Evolutionary conservation across 2,329 filamentous ascomycete species (phyloP).

Genomic region (Ophiostoma angusticollis): DNA sequence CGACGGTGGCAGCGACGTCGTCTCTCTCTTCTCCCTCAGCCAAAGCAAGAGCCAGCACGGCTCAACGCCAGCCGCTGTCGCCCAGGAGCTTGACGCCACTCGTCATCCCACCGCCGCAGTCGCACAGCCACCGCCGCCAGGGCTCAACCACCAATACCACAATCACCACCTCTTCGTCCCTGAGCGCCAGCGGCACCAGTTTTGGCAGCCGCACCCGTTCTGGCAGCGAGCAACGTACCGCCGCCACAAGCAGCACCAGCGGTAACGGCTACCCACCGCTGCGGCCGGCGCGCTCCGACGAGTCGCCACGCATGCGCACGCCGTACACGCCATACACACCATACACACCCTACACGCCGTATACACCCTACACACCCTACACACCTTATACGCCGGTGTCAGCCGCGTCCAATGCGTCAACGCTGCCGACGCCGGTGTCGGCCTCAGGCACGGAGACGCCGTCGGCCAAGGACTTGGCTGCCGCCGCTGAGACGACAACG

Average conservation of each 20-base stretch:
- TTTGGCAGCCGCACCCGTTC: slow-evolving; percentile 32
- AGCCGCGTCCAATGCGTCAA: slow-evolving; percentile 26
- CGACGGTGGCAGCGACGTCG: not conserved
- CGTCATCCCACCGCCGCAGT: slow-evolving; percentile 33
- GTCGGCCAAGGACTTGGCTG: not conserved
- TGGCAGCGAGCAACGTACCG: slow-evolving; percentile 31
- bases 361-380: slow-evolving; percentile 10
- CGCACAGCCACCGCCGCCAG: not conserved
- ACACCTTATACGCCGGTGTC: slow-evolving; percentile 26
- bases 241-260: too few species aligned
- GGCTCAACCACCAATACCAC: not conserved
- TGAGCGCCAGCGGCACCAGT: too few species aligned
- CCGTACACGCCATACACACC: slow-evolving; percentile 33
- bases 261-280: slow-evolving; percentile 26
- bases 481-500: not conserved
- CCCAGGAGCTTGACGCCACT: slow-evolving; percentile 43
- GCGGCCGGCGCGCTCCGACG: slow-evolving; percentile 31
- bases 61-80: slow-evolving; percentile 27
- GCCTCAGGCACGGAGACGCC: slow-evolving; percentile 1
- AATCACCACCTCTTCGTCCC: slow-evolving; percentile 12
- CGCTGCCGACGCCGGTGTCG: slow-evolving; percentile 36
- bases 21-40: not conserved
- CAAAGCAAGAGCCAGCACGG: not conserved
- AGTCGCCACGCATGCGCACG: slow-evolving; percentile 32
- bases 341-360: slow-evolving; percentile 24